Evolutionary conservation across 208 protist species (phyloP).

Genomic region (Leptomonas seymouri): DNA sequence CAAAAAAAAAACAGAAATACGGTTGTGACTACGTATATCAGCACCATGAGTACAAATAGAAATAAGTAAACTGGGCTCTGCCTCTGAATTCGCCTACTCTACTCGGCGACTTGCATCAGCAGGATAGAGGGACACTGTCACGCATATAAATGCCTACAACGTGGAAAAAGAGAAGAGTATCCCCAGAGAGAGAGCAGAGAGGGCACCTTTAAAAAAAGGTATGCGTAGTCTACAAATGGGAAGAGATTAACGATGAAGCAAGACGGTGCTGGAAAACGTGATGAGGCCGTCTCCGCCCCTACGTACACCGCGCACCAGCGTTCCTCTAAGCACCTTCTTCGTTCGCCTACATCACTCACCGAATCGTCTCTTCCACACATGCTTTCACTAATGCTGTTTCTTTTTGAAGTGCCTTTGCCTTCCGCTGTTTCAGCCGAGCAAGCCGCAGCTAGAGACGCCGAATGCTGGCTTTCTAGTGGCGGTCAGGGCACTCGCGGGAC

Average conservation of each 20-base stretch:
- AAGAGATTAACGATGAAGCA: constrained; percentile 12
- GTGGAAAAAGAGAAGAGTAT: constrained; percentile 4
- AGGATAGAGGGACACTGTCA: background rate
- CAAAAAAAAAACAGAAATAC: background rate
- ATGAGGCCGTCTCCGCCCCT: too few relatives aligned
- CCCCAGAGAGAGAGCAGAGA: constrained; percentile 9
- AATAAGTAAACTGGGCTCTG: constrained; percentile 4
- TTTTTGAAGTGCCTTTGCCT: background rate
- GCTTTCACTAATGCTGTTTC: background rate
- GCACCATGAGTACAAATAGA: background rate
- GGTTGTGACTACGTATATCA: background rate
- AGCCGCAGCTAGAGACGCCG: background rate
- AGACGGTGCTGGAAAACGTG: too few relatives aligned
- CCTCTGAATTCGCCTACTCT: background rate
- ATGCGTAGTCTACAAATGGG: constrained; percentile 13
- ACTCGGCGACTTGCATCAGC: background rate
- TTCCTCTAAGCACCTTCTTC: background rate
- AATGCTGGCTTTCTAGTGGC: constrained; percentile 28
- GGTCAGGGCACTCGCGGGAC: constrained; percentile 66
- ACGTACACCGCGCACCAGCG: background rate
- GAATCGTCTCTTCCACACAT: background rate
- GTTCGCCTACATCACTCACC: too few relatives aligned
- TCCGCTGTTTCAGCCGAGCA: background rate
- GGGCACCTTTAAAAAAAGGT: constrained; percentile 18
- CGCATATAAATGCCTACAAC: constrained; percentile 2